A percentile compares a stretch with the other conserved stretches of the same genome.
These are phyloP conservation scores for Fusarium protoensiforme DNA, from an alignment of 2,329 filamentous ascomycete genomes.

Conservation along the genomic window DNA sequence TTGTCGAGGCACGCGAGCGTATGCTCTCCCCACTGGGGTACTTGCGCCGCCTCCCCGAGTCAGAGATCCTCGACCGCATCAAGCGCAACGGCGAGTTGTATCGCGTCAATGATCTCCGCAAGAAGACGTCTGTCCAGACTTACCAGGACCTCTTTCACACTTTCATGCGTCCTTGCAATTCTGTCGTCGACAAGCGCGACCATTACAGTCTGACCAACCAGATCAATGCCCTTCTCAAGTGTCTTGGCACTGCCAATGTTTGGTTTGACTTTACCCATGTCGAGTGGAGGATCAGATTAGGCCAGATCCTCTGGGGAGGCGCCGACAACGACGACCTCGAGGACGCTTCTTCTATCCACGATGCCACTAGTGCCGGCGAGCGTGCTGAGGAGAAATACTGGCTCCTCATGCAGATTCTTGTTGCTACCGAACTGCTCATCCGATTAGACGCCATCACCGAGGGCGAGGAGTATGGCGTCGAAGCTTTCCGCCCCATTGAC, in stretches of 20 bases:
- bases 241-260: constrained; percentile 72
- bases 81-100: constrained; percentile 67
- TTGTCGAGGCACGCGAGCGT: constrained; percentile 67
- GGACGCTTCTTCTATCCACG: constrained; percentile 63
- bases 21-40: constrained; percentile 65
- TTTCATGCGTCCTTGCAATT: constrained; percentile 67
- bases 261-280: constrained; percentile 82
- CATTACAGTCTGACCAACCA: constrained; percentile 75
- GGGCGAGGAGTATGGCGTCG: constrained; percentile 65
- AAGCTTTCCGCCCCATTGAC: constrained; percentile 65
- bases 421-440: constrained; percentile 73
- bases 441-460: constrained; percentile 72
- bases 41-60: constrained; percentile 67
- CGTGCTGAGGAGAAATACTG: constrained; percentile 73
- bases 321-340: constrained; percentile 62
- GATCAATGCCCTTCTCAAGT: constrained; percentile 74
- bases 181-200: constrained; percentile 66
- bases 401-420: constrained; percentile 73
- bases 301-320: constrained; percentile 76
- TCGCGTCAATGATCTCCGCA: constrained; percentile 61
- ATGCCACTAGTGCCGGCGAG: constrained; percentile 60
- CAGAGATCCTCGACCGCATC: constrained; percentile 68
- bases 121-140: constrained; percentile 65
- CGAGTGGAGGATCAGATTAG: constrained; percentile 79
- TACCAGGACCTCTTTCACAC: constrained; percentile 72